Evolutionary conservation across 257 asterid genomes (phyloP).

Genomic region (Lavandula angustifolia): DNA sequence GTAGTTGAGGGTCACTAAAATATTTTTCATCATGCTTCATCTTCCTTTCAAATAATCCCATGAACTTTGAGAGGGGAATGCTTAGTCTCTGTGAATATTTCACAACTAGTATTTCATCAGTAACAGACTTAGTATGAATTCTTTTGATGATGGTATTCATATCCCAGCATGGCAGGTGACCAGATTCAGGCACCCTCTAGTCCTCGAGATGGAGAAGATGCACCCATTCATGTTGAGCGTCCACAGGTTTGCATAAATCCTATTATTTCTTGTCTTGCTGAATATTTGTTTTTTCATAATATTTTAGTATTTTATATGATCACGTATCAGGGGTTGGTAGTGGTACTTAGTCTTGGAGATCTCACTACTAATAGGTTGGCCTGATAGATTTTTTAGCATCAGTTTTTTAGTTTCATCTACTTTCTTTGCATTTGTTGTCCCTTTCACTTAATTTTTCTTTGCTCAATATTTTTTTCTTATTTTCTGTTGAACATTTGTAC

Average conservation of each 20-base stretch:
- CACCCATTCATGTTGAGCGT: constrained; percentile 52
- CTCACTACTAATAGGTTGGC: not conserved
- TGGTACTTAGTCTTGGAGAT: not conserved
- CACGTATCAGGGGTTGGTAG: not conserved
- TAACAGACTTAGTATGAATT: constrained; percentile 18
- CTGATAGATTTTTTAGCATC: not conserved
- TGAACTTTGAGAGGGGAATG: not conserved
- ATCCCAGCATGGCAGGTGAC: constrained; percentile 91
- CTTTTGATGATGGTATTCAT: constrained; percentile 36
- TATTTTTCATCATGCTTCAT: too few relatives aligned
- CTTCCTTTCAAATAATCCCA: not conserved
- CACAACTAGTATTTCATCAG: not conserved
- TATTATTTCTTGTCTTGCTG: constrained; percentile 15
- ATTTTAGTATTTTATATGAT: not conserved
- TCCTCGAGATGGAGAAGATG: constrained; percentile 92
- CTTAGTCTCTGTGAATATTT: constrained; percentile 23
- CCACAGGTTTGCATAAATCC: constrained; percentile 55
- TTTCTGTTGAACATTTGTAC: too few relatives aligned
- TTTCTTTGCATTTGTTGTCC: not conserved
- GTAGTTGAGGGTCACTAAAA: too few relatives aligned
- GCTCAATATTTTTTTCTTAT: not conserved
- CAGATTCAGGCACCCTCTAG: constrained; percentile 81
- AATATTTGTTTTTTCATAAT: not conserved
- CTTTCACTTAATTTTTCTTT: not conserved
- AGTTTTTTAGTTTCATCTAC: not conserved